phyloP scores from a whole-genome alignment of 2,329 filamentous ascomycete species.

The Colletotrichum sojae region DNA sequence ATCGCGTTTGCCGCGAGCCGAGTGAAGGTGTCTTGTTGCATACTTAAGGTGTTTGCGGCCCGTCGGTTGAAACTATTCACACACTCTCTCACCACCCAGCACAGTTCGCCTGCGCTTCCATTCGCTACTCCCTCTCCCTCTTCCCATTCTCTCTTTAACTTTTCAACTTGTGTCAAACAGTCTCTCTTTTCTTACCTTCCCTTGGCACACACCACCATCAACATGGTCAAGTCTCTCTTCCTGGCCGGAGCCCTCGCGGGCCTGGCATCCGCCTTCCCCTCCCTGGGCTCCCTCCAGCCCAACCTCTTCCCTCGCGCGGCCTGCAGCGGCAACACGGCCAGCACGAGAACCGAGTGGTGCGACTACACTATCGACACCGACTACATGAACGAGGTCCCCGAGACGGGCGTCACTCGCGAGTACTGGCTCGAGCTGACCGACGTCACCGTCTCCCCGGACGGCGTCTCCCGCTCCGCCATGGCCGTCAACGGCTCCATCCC shows the following conservation, averaged over 20 bases:
- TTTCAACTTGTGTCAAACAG: constrained; percentile 19
- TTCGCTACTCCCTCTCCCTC: constrained; percentile 11
- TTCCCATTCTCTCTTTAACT: background rate
- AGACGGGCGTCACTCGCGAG: constrained; percentile 66
- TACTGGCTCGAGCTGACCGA: constrained; percentile 61
- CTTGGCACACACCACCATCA: constrained; percentile 14
- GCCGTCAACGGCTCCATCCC: constrained; percentile 72
- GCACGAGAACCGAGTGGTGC: constrained; percentile 59
- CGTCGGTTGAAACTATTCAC: constrained; percentile 13
- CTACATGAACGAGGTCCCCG: constrained; percentile 55
- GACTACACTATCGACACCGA: constrained; percentile 64
- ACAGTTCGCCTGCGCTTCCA: constrained; percentile 25
- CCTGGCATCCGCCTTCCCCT: constrained; percentile 32
- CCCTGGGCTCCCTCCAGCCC: constrained; percentile 7
- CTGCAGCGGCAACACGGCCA: constrained; percentile 49
- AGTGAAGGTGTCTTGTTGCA: background rate
- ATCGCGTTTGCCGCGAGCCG: constrained; percentile 6
- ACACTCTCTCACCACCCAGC: constrained; percentile 21
- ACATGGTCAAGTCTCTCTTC: constrained; percentile 30
- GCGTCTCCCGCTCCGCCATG: constrained; percentile 55
- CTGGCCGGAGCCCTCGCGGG: constrained; percentile 23
- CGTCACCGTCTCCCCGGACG: constrained; percentile 60
- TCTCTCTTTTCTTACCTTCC: constrained; percentile 23
- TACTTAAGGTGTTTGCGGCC: constrained; percentile 30
- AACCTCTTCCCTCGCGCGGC: constrained; percentile 34